Conservation (phyloP, 2,329 filamentous ascomycete species). For the Emmonsiellopsis sp. region DNA sequence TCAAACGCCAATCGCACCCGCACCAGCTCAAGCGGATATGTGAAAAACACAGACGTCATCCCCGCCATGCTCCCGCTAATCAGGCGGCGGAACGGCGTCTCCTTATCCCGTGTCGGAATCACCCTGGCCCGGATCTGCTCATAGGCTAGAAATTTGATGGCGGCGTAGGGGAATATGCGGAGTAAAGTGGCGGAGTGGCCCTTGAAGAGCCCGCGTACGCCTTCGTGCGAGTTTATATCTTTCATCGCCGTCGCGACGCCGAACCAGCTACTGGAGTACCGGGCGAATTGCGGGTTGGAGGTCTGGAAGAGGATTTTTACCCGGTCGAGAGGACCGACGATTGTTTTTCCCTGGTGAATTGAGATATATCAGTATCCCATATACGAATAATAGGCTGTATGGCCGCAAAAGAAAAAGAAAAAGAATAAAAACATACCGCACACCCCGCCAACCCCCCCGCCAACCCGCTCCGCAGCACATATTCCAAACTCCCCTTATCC, state of each 20-base stretch:
- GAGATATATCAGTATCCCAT: conserved; percentile 10
- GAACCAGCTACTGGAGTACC: conserved; percentile 82
- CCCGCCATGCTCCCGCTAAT: conserved; percentile 46
- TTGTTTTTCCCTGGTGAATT: conserved; percentile 67
- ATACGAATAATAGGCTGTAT: conserved; percentile 5
- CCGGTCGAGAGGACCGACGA: conserved; percentile 89
- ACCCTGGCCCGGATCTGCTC: conserved; percentile 80
- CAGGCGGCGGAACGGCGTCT: conserved; percentile 65
- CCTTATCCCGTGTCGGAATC: conserved; percentile 61
- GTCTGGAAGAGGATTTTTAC: conserved; percentile 99
- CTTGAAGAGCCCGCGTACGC: conserved; percentile 69
- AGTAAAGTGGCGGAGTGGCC: conserved; percentile 91
- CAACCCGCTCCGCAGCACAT: conserved; percentile 70
- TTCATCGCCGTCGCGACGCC: conserved; percentile 74
- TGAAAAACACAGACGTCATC: conserved; percentile 87
- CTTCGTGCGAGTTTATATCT: conserved; percentile 71
- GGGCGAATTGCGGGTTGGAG: conserved; percentile 84
- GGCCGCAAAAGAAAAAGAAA: not conserved
- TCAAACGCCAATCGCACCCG: conserved; percentile 90
- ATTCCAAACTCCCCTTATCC: conserved; percentile 69
- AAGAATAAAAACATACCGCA: conserved; percentile 53
- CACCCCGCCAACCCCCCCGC: conserved; percentile 88
- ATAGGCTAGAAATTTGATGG: conserved; percentile 96
- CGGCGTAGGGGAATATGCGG: conserved; percentile 93
- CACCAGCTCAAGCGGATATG: conserved; percentile 89